Evolutionary conservation across 371 early-diverging fungal genomes (phyloP).

Genomic region (Mortierella sp.): DNA sequence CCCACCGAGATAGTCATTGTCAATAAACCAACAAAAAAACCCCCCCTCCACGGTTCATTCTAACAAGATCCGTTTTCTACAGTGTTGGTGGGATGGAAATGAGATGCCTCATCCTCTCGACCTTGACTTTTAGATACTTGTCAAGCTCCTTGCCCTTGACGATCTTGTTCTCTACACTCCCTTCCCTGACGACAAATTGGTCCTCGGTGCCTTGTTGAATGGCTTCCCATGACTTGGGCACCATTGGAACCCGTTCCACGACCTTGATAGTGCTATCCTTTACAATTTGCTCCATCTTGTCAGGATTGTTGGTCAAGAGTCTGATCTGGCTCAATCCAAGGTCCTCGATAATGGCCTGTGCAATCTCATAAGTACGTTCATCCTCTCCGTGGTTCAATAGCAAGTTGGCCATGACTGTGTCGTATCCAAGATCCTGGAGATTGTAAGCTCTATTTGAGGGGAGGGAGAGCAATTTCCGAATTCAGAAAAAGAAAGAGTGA

Average conservation of each 20-base stretch:
- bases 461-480: background rate
- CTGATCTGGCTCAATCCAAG: constrained; percentile 74
- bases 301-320: constrained; percentile 95
- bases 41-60: no score
- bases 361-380: constrained; percentile 92
- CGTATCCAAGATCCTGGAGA: constrained; percentile 94
- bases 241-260: constrained; percentile 87
- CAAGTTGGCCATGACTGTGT: constrained; percentile 95
- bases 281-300: constrained; percentile 87
- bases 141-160: constrained; percentile 52
- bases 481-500: no score
- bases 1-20: no score
- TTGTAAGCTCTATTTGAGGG: constrained; percentile 85
- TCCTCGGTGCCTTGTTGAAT: constrained; percentile 26
- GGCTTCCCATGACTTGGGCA: constrained; percentile 81
- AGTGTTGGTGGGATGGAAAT: constrained; percentile 35
- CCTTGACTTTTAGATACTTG: constrained; percentile 44
- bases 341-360: constrained; percentile 89
- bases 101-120: constrained; percentile 49
- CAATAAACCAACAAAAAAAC: no score
- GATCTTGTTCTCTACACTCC: constrained; percentile 52
- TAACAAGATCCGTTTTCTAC: no score
- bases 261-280: constrained; percentile 77
- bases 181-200: constrained; percentile 42
- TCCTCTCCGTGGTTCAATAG: constrained; percentile 91